Percentiles rank a stretch among this genome's conserved stretches.
Evolutionary conservation across 495 filamentous ascomycete species (phyloP).

Genomic region (Penicillium bialowiezense): DNA sequence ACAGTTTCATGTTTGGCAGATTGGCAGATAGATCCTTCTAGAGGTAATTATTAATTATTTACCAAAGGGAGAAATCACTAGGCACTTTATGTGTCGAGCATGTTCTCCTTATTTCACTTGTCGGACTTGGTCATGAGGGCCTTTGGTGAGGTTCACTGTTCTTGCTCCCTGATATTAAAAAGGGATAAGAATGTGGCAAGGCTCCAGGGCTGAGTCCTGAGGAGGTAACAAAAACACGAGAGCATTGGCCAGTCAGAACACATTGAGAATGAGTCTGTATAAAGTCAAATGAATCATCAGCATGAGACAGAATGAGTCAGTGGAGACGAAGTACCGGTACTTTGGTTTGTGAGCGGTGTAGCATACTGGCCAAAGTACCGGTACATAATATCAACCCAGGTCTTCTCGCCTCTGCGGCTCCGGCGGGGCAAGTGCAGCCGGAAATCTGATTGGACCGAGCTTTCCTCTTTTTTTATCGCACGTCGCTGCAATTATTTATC

Average conservation of each 20-base stretch:
- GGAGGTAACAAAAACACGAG: too few species aligned
- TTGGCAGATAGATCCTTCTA: too few species aligned
- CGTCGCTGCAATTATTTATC: conserved; percentile 14
- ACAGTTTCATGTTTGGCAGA: too few species aligned
- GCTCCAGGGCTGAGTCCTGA: too few species aligned
- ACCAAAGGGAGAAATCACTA: too few species aligned
- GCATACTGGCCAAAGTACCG: conserved; percentile 10
- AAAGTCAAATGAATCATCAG: conserved; percentile 10
- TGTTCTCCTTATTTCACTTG: too few species aligned
- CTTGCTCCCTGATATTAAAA: too few species aligned
- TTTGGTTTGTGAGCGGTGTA: not conserved
- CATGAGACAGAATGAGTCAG: conserved; percentile 32
- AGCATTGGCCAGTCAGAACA: not conserved
- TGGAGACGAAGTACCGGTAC: not conserved
- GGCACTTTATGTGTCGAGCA: too few species aligned
- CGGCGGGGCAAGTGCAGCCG: conserved; percentile 9
- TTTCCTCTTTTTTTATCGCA: conserved; percentile 27
- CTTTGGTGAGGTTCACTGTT: too few species aligned
- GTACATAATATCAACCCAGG: conserved; percentile 4
- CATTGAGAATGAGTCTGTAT: not conserved
- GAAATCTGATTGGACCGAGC: conserved; percentile 20
- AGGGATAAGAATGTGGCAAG: too few species aligned
- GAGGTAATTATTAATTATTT: too few species aligned
- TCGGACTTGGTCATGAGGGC: too few species aligned
- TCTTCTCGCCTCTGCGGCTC: conserved; percentile 13